phyloP scores from a whole-genome alignment of 2,329 filamentous ascomycete species.

The Grosmannia clavigera region DNA sequence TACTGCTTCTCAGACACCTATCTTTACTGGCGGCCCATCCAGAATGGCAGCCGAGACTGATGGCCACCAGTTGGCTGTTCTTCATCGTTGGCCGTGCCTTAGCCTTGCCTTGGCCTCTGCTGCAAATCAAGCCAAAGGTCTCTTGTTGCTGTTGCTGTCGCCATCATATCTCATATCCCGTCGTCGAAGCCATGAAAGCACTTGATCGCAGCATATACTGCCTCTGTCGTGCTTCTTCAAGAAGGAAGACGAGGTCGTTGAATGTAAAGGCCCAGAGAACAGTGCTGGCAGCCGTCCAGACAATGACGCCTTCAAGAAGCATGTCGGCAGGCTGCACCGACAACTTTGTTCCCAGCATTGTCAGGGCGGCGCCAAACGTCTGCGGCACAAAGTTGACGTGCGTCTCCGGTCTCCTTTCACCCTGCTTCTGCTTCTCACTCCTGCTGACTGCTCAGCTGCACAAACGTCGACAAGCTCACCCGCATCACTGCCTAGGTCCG shows the following conservation, averaged over 20 bases:
- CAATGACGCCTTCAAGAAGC: conserved; percentile 1
- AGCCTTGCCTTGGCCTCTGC: background rate
- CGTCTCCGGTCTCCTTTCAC: background rate
- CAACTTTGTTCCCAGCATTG: conserved; percentile 13
- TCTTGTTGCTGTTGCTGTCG: background rate
- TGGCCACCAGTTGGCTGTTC: background rate
- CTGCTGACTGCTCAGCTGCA: conserved; percentile 7
- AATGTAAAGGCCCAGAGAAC: background rate
- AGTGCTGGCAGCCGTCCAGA: background rate
- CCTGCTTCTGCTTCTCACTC: too few relatives aligned
- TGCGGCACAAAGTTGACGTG: conserved; percentile 14
- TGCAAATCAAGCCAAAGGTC: too few relatives aligned
- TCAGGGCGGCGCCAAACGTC: conserved; percentile 12
- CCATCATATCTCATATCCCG: background rate
- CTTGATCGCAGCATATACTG: conserved; percentile 9
- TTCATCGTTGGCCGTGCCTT: background rate
- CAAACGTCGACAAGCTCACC: conserved; percentile 13
- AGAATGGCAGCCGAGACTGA: background rate
- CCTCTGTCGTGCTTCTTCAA: conserved; percentile 9
- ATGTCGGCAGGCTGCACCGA: conserved; percentile 12
- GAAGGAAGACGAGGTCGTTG: conserved; percentile 3
- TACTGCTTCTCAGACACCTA: conserved; percentile 27
- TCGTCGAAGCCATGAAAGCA: background rate
- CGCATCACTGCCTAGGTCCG: conserved; percentile 11
- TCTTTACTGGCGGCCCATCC: conserved; percentile 24